Evolutionary conservation across 345 rosid species (phyloP).

Genomic region (Syzygium aqueum): DNA sequence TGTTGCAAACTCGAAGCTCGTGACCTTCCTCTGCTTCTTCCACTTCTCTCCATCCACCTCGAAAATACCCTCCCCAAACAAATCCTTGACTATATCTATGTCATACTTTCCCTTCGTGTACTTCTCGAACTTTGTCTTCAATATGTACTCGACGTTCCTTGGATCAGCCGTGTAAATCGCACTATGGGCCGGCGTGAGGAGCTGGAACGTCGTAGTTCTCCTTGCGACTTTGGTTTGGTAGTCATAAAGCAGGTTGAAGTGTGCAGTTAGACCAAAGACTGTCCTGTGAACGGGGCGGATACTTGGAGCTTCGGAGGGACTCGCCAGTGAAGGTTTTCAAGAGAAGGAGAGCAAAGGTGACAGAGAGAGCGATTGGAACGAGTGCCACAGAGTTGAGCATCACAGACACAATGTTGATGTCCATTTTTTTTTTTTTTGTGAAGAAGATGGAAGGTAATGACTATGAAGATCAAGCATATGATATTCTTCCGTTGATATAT

Average conservation of each 20-base stretch:
- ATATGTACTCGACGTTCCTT: constrained; percentile 51
- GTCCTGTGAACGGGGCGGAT: constrained; percentile 45
- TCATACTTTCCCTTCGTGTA: constrained; percentile 36
- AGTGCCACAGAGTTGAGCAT: constrained; percentile 12
- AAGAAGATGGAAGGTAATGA: not conserved
- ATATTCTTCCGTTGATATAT: not conserved
- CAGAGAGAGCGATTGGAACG: constrained; percentile 8
- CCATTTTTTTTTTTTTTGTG: not conserved
- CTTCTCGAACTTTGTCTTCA: constrained; percentile 40
- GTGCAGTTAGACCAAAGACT: constrained; percentile 25
- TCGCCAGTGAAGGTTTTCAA: constrained; percentile 35
- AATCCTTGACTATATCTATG: constrained; percentile 20
- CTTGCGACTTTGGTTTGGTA: constrained; percentile 38
- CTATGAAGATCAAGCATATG: not conserved
- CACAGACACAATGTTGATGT: constrained; percentile 10
- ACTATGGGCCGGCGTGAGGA: constrained; percentile 35
- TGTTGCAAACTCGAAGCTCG: constrained; percentile 69
- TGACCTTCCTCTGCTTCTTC: constrained; percentile 75
- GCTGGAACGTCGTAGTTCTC: constrained; percentile 38
- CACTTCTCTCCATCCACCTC: constrained; percentile 71
- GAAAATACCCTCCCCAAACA: constrained; percentile 77
- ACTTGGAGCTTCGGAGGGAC: constrained; percentile 28
- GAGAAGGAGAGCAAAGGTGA: constrained; percentile 6
- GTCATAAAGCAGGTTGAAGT: constrained; percentile 48
- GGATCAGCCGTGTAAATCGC: constrained; percentile 44